Evolutionary conservation across 2,329 filamentous ascomycete species (phyloP).

Genomic region (Fonsecaea pugnacius): DNA sequence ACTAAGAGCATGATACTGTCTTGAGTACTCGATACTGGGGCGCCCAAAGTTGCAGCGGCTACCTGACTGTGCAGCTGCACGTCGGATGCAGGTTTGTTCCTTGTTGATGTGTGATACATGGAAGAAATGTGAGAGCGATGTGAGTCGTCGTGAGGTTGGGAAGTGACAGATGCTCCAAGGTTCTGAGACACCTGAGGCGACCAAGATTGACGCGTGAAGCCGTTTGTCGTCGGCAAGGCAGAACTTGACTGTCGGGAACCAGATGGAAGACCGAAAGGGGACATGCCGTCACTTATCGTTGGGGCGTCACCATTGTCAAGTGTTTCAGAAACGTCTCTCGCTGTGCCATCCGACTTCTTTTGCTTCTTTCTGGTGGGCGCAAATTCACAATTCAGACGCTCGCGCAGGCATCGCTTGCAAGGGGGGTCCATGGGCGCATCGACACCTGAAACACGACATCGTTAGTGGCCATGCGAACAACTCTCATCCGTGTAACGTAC

Average conservation of each 20-base stretch:
- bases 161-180: constrained; percentile 22
- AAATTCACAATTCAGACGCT: constrained; percentile 97
- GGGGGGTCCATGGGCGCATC: constrained; percentile 94
- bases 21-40: constrained; percentile 29
- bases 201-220: constrained; percentile 24
- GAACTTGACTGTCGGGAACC: constrained; percentile 6
- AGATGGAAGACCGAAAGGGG: constrained; percentile 15
- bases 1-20: constrained; percentile 32
- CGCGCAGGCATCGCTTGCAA: constrained; percentile 88
- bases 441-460: constrained; percentile 56
- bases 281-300: constrained; percentile 4
- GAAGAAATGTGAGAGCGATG: constrained; percentile 9
- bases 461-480: constrained; percentile 31
- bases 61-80: constrained; percentile 31
- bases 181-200: constrained; percentile 14
- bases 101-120: neutral
- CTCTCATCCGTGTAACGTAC: constrained; percentile 40
- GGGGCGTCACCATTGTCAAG: constrained; percentile 17
- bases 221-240: constrained; percentile 15
- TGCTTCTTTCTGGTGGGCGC: constrained; percentile 91
- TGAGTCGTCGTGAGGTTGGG: constrained; percentile 25
- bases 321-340: constrained; percentile 24
- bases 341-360: constrained; percentile 56
- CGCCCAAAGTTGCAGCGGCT: constrained; percentile 29
- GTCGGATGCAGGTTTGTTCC: constrained; percentile 17